Evolutionary conservation across 208 protist genomes (phyloP), one percentile per base, ranked within the genome.

Genomic region (Acanthamoeba lenticulata): DNA sequence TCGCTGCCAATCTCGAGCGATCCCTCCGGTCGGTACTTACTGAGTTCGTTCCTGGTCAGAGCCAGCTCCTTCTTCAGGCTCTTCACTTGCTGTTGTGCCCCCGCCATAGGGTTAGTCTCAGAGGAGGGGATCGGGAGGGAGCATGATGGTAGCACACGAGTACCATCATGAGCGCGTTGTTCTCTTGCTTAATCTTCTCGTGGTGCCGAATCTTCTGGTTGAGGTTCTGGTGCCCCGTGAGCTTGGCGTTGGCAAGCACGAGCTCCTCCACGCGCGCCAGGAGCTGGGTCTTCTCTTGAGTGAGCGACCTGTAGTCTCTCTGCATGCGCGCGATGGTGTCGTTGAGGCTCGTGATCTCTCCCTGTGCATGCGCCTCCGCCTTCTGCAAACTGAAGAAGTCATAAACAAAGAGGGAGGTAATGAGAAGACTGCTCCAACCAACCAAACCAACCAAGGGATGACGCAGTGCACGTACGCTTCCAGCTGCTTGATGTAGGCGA

Each of bases 141-240:
- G 11, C 7, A 40, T 44, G 19, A 52, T 9, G 34, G 4, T 44
- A 38, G 40, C 72, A 83, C 34, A 40, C 57, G 44, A 65, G 17
- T 89, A 89, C 86, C 32, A 77, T 77, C 32, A 60, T 94, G 2
- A 95, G 74, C n/a, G 34, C 27, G 89, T 95, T 95, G 57, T 95
- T 95, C 74, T 95, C 94, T 55, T 92, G 40, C 62, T 95, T 95
- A 4, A 95, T 79, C 62, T 95, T 95, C 1, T 95, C 74, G 65
- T 95, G 94, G 47, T 95, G 93, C 57, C 95, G 94, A 29, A 95
- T 95, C 94, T 95, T 94, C 52, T 95, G 94, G 5, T 95, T 95
- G 85, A 77, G 91, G 77, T 95, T 95, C 77, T 95, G 85, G 79
- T 95, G 94, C 2, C 94, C 94, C 24, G 81, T 94, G 29, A 95